Base-by-base conservation (phyloP, 192 early-diverging fungal species). In the Gryganskiella cystojenkinii region DNA sequence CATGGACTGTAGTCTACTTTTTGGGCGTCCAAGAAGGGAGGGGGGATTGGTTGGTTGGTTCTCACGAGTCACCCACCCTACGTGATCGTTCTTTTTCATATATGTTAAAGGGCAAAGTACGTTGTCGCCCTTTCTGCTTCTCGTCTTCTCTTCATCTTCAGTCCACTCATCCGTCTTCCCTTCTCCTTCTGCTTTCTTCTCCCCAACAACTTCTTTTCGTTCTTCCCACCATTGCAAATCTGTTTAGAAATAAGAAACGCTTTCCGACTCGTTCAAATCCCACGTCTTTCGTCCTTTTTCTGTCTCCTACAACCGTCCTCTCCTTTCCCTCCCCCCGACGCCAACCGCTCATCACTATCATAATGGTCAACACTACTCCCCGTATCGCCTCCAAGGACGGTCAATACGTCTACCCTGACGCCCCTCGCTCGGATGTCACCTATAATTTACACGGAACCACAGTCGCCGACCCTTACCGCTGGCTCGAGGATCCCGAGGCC, bases 401-500 rank as follows among this genome's bases (percentile, higher is more conserved):
- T 43, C 58, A 74, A 44, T 60, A 61, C 37, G 51, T 52, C 51
- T 91, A 88, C 59, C 88, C 89, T 9, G 45, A 65, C 17, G 83
- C 83, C 45, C 80, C 83, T 33, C 74, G 88, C 13, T 31, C 56
- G 2, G 88, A 88, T 80, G 86, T 86, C 17, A 56, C 55, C 25
- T 75, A 80, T 20, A 58, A 56, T 14, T 31, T 70, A 11, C 79
- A 85, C 22, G 86, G 85, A 11, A 34, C 30, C 37, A 54, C 50
- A 0, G 79, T 89, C 27, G 61, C 68, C 11, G 90, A 91, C 44
- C 89, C 88, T 35, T 91, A 88, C 73, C 80, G 86, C 24, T 89
- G 88, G 87, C 76, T 93, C 28, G 92, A 93, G 67, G 86, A 91
- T 53, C 37, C 37, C 37, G 37, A 40, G 37, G 37, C 37, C 13